A percentile compares a stretch with the other conserved stretches of the same genome.
These are phyloP conservation scores for Fusarium pilosicola DNA, from an alignment of 2,329 filamentous ascomycete genomes.

Conservation along the genomic window DNA sequence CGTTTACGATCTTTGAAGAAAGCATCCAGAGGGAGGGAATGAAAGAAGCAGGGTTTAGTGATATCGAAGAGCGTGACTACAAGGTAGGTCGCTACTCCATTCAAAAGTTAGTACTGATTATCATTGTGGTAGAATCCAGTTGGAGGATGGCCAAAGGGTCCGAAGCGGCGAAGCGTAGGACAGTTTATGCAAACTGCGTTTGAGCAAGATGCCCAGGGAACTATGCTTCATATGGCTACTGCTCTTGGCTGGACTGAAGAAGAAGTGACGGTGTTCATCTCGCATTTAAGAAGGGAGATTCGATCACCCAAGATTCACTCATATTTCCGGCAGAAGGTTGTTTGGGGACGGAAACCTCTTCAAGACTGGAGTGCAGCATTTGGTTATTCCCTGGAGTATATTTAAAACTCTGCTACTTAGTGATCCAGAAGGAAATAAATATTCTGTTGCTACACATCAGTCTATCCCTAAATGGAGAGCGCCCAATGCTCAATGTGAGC, in stretches of 20 bases:
- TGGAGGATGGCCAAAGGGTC: constrained; percentile 8
- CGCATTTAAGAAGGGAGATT: background rate
- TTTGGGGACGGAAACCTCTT: constrained; percentile 4
- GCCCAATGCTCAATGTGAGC: too few species aligned
- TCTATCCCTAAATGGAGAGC: rapidly evolving
- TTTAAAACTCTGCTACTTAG: too few species aligned
- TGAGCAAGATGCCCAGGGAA: background rate
- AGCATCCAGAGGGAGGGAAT: background rate
- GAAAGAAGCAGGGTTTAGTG: background rate
- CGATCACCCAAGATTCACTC: constrained; percentile 8
- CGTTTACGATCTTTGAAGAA: background rate
- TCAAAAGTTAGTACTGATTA: rapidly evolving
- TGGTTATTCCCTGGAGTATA: rapidly evolving
- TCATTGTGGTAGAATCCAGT: background rate
- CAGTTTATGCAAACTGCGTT: background rate
- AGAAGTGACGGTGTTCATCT: background rate
- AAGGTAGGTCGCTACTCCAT: background rate
- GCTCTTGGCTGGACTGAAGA: background rate
- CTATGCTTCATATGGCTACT: background rate
- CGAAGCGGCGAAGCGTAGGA: background rate
- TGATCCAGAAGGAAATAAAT: rapidly evolving
- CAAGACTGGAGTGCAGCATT: rapidly evolving
- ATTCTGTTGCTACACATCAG: rapidly evolving
- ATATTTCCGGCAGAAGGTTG: constrained; percentile 1
- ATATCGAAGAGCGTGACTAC: background rate